Base-by-base conservation (phyloP, 768 basidiomycete genomes). In the Lentinula detonsa region DNA sequence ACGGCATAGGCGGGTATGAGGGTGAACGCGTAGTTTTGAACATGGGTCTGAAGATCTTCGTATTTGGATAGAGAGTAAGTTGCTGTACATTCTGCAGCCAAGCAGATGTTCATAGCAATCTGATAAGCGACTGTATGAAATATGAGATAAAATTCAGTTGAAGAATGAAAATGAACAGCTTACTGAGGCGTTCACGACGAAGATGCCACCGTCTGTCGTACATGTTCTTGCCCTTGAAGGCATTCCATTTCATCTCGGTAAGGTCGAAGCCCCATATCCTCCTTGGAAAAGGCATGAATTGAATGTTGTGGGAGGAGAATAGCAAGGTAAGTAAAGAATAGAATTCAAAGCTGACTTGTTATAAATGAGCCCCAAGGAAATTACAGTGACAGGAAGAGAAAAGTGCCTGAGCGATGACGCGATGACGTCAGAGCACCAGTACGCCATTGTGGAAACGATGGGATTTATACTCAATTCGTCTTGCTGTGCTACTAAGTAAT, bases 21-120 rank as follows among this genome's bases (percentile, higher is more conserved):
- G 37, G 50, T 37, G 28, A 55, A 56, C 51, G 66, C 61, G 23
- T 64, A 40, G 1, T 60, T 57, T 39, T 72, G 64, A 63, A 75
- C 66, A 61, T 74, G 64, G 28, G 52, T 59, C 59, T 74, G 67
- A 13, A 69, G 72, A 40, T 61, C 54, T 57, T 72, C 63, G 63
- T 76, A 75, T 60, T 76, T 76, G 28, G 69, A 65, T 45, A 75
- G 66, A 35, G 73, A 73, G 60, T 73, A 76, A 7, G 73, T 75
- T 4, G 75, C 74, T 2, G 69, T 70, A 53, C 73, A 72, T 68
- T 76, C 73, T 4, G 74, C 74, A 1, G 70, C 74, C 1, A 75
- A 63, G 39, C 70, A 69, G 37, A 69, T 61, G 28, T 70, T 60
- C 73, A 75, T 74, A 0, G 72, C 73, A n/a, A 68, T 61, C 61